Evolutionary conservation across 805 yeast genomes (phyloP), one percentile per base, ranked within the genome.

Genomic region (Candida dendrica): DNA sequence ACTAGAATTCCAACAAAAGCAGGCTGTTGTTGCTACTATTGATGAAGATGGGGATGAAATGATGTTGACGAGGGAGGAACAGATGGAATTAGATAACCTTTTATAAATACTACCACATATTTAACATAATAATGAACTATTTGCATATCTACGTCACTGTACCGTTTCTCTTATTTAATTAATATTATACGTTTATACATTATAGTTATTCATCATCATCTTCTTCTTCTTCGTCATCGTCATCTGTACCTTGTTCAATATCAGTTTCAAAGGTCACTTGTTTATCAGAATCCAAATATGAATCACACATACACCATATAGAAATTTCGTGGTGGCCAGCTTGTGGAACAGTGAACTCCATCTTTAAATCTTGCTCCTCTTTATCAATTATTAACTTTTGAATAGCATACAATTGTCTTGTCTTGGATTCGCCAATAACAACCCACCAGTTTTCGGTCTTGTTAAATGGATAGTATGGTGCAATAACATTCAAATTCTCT

Each of bases 241-340:
- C 56, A n/a, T 48, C 57, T 15, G 52, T 55, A 14, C 62, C 65
- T 39, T 58, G 59, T 24, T 56, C 52, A 17, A 71, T 79, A 4
- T 71, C 66, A 3, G 81, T 55, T 20, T 71, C 75, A 38, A 84
- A 66, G 10, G 68, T 59, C 19, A 81, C 72, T 63, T 91, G 96
- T 59, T 85, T 86, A 58, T 91, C 98, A 2, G 89, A 95, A 56
- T 90, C 98, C n/a, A 87, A 55, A 53, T 90, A 91, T 0, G 95
- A 81, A 54, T 90, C 97, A 63, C 96, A 84, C 58, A 90, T 75
- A 55, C 91, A 80, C 95, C 95, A 90, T 1, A 88, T 65, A 0
- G 80, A 75, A 20, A 90, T 61, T 15, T 70, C 56, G 42, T 81
- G 84, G 5, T 66, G 57, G 0, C 96, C 96, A 3, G 74, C 58